These are phyloP conservation scores for Neonectria punicea DNA, from an alignment of 2,329 filamentous ascomycete species.

Conservation along the genomic window DNA sequence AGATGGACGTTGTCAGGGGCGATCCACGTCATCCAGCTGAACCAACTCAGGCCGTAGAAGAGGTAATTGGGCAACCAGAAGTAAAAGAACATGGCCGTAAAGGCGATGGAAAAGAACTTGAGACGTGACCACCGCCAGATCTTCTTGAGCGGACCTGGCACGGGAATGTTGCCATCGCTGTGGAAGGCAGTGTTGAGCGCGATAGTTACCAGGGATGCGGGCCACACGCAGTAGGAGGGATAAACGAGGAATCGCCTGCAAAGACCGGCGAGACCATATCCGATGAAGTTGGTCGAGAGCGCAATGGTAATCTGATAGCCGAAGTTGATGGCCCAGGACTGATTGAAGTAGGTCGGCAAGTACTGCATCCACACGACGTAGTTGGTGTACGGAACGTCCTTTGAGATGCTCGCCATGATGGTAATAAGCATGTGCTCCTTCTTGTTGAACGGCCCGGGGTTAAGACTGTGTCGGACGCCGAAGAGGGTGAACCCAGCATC, in stretches of 20 bases:
- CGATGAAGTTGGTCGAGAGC: slow-evolving; percentile 64
- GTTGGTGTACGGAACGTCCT: slow-evolving; percentile 59
- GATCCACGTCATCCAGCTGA: slow-evolving; percentile 67
- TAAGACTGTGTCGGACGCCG: slow-evolving; percentile 60
- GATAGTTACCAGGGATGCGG: slow-evolving; percentile 60
- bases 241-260: slow-evolving; percentile 62
- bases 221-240: slow-evolving; percentile 65
- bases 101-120: slow-evolving; percentile 58
- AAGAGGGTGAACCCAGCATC: slow-evolving; percentile 59
- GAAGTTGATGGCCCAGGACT: slow-evolving; percentile 58
- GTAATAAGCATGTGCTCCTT: slow-evolving; percentile 71
- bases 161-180: slow-evolving; percentile 48
- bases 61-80: slow-evolving; percentile 66
- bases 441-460: slow-evolving; percentile 66
- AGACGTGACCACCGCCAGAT: slow-evolving; percentile 56
- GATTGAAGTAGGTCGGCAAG: slow-evolving; percentile 61
- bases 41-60: slow-evolving; percentile 58
- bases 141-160: slow-evolving; percentile 45
- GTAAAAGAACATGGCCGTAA: slow-evolving; percentile 61
- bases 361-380: slow-evolving; percentile 62
- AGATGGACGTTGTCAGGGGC: slow-evolving; percentile 54
- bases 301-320: slow-evolving; percentile 62
- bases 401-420: slow-evolving; percentile 69
- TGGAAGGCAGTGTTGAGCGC: slow-evolving; percentile 62
- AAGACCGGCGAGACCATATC: slow-evolving; percentile 65